phyloP scores from a whole-genome alignment of 1,139 yeast species.

The Debaryomycetaceae sp. region DNA sequence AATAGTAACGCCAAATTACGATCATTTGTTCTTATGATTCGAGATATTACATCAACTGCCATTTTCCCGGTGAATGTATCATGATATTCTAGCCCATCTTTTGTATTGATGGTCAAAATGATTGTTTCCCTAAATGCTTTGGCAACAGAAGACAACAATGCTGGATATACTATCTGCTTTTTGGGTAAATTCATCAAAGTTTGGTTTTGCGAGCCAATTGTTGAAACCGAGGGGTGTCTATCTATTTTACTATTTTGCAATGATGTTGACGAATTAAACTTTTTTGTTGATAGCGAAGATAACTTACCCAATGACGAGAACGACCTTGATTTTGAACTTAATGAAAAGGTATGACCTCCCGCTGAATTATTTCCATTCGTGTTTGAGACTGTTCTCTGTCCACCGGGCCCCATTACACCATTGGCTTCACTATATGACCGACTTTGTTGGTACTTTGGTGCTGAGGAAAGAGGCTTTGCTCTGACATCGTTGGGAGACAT shows the following conservation, averaged over 20 bases:
- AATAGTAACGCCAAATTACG: slow-evolving; percentile 82
- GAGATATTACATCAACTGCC: slow-evolving; percentile 86
- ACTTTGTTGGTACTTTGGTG: slow-evolving; percentile 15
- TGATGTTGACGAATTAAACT: slow-evolving; percentile 36
- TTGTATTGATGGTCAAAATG: slow-evolving; percentile 72
- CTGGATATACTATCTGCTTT: slow-evolving; percentile 80
- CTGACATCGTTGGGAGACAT: slow-evolving; percentile 13
- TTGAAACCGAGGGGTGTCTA: slow-evolving; percentile 28
- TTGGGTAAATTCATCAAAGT: slow-evolving; percentile 40
- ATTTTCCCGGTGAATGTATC: slow-evolving; percentile 93
- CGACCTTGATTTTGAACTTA: slow-evolving; percentile 42
- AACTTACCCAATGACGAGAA: slow-evolving; percentile 43
- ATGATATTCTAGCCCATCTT: slow-evolving; percentile 92
- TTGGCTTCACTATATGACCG: slow-evolving; percentile 11
- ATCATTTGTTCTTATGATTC: slow-evolving; percentile 85
- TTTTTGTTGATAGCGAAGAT: slow-evolving; percentile 41
- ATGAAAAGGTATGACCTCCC: slow-evolving; percentile 35
- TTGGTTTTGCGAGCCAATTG: slow-evolving; percentile 33
- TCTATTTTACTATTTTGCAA: slow-evolving; percentile 26
- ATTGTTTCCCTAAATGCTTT: slow-evolving; percentile 69
- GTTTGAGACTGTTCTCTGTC: slow-evolving; percentile 14
- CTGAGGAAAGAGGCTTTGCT: slow-evolving; percentile 22
- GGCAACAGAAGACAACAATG: slow-evolving; percentile 82
- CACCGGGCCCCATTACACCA: background rate
- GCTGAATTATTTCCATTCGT: slow-evolving; percentile 20